These are phyloP conservation scores for Inga laurina DNA, from an alignment of 306 rosid genomes.

Conservation along the genomic window DNA sequence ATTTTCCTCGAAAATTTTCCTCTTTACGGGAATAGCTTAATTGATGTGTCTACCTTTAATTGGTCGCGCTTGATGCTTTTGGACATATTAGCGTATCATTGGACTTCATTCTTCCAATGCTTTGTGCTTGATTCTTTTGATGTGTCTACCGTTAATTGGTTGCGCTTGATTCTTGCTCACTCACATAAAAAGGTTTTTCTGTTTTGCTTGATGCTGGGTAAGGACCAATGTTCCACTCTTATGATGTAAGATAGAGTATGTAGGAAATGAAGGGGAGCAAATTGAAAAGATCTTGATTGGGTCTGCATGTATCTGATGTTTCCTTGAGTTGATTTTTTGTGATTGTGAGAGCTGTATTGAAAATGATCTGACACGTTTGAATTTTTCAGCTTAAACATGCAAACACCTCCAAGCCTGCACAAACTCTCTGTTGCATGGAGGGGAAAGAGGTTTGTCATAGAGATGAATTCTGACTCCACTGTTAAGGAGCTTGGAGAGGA, in stretches of 20 bases:
- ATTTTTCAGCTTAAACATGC: slow-evolving; percentile 65
- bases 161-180: not conserved
- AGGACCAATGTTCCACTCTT: not conserved
- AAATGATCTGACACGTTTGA: slow-evolving; percentile 15
- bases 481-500: slow-evolving; percentile 80
- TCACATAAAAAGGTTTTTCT: not conserved
- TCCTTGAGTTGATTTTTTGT: not conserved
- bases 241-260: not conserved
- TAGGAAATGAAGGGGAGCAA: not conserved
- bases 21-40: not conserved
- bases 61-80: not conserved
- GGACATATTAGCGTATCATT: not conserved
- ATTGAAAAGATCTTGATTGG: not conserved
- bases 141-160: too few relatives aligned
- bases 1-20: slow-evolving; percentile 18
- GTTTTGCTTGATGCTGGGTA: not conserved
- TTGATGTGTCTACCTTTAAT: not conserved
- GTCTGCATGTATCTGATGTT: not conserved
- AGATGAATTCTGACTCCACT: slow-evolving; percentile 52
- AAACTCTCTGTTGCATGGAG: slow-evolving; percentile 70
- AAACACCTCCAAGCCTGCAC: slow-evolving; percentile 37
- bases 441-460: slow-evolving; percentile 64
- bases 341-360: not conserved
- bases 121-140: not conserved
- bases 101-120: not conserved